phyloP scores from a whole-genome alignment of 192 early-diverging fungal species.

The Phycomyces nitens region DNA sequence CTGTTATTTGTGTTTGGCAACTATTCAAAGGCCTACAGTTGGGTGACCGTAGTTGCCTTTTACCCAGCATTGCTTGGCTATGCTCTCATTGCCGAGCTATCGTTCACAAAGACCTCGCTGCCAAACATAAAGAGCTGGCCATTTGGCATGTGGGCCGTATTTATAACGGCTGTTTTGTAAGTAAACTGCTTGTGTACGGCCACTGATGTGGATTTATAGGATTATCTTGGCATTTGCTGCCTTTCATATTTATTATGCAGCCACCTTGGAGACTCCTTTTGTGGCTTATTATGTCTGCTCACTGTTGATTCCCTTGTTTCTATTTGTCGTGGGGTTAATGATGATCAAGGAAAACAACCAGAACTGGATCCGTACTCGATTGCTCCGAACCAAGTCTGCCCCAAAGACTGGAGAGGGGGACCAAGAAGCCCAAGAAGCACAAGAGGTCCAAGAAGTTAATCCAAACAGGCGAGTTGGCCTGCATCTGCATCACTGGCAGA shows the following conservation, averaged over 20 bases:
- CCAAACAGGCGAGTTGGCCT: conserved; percentile 32
- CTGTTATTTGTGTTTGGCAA: conserved; percentile 76
- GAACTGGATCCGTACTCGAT: conserved; percentile 22
- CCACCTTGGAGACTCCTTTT: conserved; percentile 32
- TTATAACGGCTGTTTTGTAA: conserved; percentile 49
- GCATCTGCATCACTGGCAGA: conserved; percentile 82
- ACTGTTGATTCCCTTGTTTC: conserved; percentile 39
- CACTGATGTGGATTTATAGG: conserved; percentile 14
- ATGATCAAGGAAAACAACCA: conserved; percentile 43
- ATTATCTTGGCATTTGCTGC: conserved; percentile 60
- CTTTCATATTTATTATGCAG: conserved; percentile 50
- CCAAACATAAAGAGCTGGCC: conserved; percentile 61
- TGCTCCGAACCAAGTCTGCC: background rate
- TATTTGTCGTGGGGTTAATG: conserved; percentile 34
- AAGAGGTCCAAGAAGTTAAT: background rate
- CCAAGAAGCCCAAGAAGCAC: background rate
- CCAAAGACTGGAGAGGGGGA: background rate
- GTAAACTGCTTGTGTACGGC: too few relatives aligned
- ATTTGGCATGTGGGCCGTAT: conserved; percentile 60
- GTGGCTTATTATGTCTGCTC: conserved; percentile 45
- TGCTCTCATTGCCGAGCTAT: conserved; percentile 59
- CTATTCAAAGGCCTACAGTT: conserved; percentile 48
- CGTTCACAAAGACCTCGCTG: conserved; percentile 65
- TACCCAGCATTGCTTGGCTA: conserved; percentile 49
- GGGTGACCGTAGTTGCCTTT: conserved; percentile 39